Base-by-base conservation (phyloP, 108 stramenopile species). In the Cyclotella atomus region DNA sequence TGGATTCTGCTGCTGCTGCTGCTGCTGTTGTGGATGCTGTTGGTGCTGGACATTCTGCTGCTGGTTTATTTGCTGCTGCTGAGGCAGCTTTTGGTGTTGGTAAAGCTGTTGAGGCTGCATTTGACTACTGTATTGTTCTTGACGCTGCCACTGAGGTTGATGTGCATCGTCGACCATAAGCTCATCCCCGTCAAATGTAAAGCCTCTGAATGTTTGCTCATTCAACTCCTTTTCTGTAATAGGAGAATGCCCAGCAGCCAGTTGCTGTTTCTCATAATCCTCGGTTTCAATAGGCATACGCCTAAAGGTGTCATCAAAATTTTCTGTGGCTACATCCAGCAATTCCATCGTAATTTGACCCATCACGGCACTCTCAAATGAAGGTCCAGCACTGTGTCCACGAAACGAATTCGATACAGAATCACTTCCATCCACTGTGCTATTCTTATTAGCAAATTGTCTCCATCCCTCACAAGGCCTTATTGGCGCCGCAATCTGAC, bases 381-480 rank as follows among this genome's bases (percentile, higher is more conserved):
- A 81, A 27, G 63, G 75, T 35, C 65, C 55, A n/a, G 61, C 70
- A 44, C 68, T 70, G n/a, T 76, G 74, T 24, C 75, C 59, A 24
- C 70, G 49, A 28, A 32, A 12, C 41, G 56, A 65, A 3, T 12
- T 21, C 21, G 36, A 59, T 25, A 34, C 21, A 5, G 55, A 36
- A 52, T 64, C 69, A 53, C 36, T 41, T 2, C 47, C 72, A 19
- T 20, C 41, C 21, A 3, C 38, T 2, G 33, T 23, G 27, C 81
- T 81, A 35, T 81, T 68, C 36, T 32, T 73, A 19, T 67, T 61
- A 43, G 79, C 76, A 33, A 83, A 82, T 60, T 88, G 85, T 62
- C 76, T 89, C 94, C 91, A 91, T 23, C 92, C 91, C 77, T 95
- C 94, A 70, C 92, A 93, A n/a, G 94, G 94, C 50, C 91, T 77